Base-by-base conservation (phyloP, 768 basidiomycete species). In the Hygrophoropsis aurantiaca region DNA sequence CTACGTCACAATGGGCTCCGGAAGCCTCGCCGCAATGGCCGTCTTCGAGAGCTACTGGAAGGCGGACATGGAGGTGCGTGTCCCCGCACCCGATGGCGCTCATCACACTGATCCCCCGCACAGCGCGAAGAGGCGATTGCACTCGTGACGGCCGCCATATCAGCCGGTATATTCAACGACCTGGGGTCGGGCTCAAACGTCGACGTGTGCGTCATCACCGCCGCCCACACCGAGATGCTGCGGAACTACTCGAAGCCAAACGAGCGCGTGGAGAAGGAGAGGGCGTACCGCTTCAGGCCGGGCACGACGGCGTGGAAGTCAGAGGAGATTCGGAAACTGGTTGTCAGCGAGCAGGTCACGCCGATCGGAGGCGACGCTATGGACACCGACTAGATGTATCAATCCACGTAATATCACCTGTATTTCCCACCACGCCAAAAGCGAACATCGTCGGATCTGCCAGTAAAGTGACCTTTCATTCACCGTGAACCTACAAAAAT, bases 111-210 rank as follows among this genome's bases (percentile, higher is more conserved):
- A 54, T 54, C 38, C 56, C 39, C 35, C 45, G 37, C 46, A 44
- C 38, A 94, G 89, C 80, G 89, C 33, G 79, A 81, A 34, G 85
- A 87, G 20, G 95, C 93, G 3, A 79, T 98, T 40, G 72, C 74
- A 5, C 76, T 98, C 16, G 94, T 97, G 30, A 82, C 86, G 47
- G 77, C 82, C 32, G 94, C 97, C 38, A 84, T 99, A 58, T 84
- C 87, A 19, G 90, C 92, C 2, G 97, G 97, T 79, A 94, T 99
- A 64, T 98, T 97, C 81, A 98, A 99, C 73, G 97, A 99, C 74
- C 82, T 98, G 26, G 97, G 97, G 3, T 97, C 95, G 1, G 97
- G 97, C 35, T 94, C 91, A n/a, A 98, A 99, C 64, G 82, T 98
- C 58, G 97, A 99, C 66, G 95, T 94, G 1, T 95, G 94, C 66